A percentile compares a stretch with the other conserved stretches of the same genome.
These are phyloP conservation scores for Panellus pusillus DNA, from an alignment of 768 basidiomycete species.

Conservation along the genomic window DNA sequence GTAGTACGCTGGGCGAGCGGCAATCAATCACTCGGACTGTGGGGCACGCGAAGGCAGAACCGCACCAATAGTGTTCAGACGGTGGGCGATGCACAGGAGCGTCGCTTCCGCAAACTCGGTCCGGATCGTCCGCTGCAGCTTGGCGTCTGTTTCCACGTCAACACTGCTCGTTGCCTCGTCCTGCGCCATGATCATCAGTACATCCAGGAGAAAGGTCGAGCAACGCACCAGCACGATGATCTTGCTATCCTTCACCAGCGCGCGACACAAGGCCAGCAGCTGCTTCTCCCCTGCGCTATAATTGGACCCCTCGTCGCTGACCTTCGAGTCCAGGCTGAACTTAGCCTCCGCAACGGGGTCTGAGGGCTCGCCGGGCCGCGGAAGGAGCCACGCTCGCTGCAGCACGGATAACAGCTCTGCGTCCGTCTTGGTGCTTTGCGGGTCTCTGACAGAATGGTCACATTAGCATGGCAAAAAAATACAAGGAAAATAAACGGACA, in stretches of 20 bases:
- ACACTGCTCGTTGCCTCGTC: constrained; percentile 67
- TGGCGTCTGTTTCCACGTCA: constrained; percentile 62
- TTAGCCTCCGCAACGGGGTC: constrained; percentile 58
- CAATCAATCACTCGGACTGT: no score
- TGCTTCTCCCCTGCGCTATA: constrained; percentile 72
- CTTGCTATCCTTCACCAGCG: constrained; percentile 59
- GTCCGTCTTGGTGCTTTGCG: constrained; percentile 52
- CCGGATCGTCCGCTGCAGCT: constrained; percentile 63
- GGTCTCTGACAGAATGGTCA: constrained; percentile 42
- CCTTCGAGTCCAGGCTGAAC: constrained; percentile 60
- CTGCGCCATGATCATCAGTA: constrained; percentile 28
- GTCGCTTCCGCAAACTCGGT: constrained; percentile 57
- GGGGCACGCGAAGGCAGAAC: no score
- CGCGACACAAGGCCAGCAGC: constrained; percentile 60
- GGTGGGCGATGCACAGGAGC: constrained; percentile 56
- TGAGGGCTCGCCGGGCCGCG: constrained; percentile 39
- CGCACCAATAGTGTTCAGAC: constrained; percentile 57
- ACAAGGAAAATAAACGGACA: constrained; percentile 28
- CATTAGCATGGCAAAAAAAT: neutral
- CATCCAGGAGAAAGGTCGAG: neutral
- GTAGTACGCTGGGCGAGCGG: constrained; percentile 68
- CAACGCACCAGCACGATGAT: constrained; percentile 54
- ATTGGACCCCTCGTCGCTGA: constrained; percentile 67
- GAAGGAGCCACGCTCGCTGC: constrained; percentile 60
- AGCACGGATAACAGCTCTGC: constrained; percentile 63